Percentiles rank a stretch among this genome's conserved stretches.
These are phyloP conservation scores for Neurospora pannonica DNA, from an alignment of 495 filamentous ascomycete genomes.

Conservation along the genomic window DNA sequence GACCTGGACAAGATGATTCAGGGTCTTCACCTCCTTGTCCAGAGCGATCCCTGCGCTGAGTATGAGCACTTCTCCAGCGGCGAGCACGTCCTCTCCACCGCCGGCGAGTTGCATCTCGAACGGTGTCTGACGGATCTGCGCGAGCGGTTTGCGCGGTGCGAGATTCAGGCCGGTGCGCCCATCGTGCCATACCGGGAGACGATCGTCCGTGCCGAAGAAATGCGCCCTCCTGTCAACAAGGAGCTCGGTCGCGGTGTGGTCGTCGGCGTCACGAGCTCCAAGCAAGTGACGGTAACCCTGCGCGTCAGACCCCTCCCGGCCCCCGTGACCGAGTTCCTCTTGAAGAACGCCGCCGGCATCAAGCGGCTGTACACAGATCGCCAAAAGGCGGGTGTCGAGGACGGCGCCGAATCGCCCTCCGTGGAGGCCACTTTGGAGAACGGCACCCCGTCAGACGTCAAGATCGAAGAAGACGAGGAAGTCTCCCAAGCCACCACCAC, in stretches of 20 bases:
- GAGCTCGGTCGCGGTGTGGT: slow-evolving; percentile 82
- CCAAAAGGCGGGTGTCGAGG: slow-evolving; percentile 31
- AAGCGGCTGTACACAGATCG: slow-evolving; percentile 68
- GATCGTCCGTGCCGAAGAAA: slow-evolving; percentile 77
- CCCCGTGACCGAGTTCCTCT: slow-evolving; percentile 74
- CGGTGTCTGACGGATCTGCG: slow-evolving; percentile 88
- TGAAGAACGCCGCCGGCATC: slow-evolving; percentile 67
- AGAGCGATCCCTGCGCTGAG: slow-evolving; percentile 90
- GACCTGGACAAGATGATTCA: slow-evolving; percentile 90
- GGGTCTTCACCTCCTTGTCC: slow-evolving; percentile 78
- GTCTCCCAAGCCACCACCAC: slow-evolving; percentile 40
- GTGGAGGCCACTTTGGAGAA: slow-evolving; percentile 38
- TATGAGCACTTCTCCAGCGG: slow-evolving; percentile 90
- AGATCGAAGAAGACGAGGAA: slow-evolving; percentile 37
- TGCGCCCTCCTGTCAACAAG: slow-evolving; percentile 79
- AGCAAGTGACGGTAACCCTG: slow-evolving; percentile 70
- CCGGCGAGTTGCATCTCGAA: slow-evolving; percentile 90
- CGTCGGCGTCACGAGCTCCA: slow-evolving; percentile 64
- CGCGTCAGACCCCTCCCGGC: slow-evolving; percentile 72
- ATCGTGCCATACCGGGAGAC: slow-evolving; percentile 96
- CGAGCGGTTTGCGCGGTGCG: slow-evolving; percentile 87
- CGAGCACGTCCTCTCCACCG: slow-evolving; percentile 91
- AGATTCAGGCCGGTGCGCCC: slow-evolving; percentile 86
- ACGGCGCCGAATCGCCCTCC: slow-evolving; percentile 16
- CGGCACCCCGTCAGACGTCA: slow-evolving; percentile 16